Conservation (phyloP, 805 yeast genomes). For the Ogataea sp. region DNA sequence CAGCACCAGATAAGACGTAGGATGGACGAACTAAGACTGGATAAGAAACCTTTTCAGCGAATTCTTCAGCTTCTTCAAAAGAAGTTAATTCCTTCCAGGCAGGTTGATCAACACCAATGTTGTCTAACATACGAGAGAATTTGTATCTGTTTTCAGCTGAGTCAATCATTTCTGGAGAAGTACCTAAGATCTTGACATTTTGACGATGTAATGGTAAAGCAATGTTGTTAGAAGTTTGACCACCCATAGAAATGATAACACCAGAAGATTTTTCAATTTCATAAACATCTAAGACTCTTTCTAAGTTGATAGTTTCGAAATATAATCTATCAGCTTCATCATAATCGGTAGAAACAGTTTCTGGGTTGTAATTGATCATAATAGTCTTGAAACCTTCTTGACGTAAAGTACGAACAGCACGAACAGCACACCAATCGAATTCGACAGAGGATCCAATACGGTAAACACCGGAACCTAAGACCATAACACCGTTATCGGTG, state of each 20-base stretch:
- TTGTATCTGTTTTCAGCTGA: slow-evolving; percentile 97
- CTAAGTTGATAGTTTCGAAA: slow-evolving; percentile 91
- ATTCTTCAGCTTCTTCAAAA: slow-evolving; percentile 82
- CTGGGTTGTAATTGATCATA: slow-evolving; percentile 97
- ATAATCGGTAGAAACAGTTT: slow-evolving; percentile 97
- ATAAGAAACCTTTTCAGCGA: slow-evolving; percentile 84
- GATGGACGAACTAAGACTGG: slow-evolving; percentile 98
- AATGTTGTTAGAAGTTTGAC: slow-evolving; percentile 95
- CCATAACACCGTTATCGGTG: slow-evolving; percentile 91
- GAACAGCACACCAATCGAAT: slow-evolving; percentile 99
- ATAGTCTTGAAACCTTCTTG: slow-evolving; percentile 82
- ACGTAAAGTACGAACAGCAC: slow-evolving; percentile 90
- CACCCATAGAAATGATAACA: slow-evolving; percentile 97
- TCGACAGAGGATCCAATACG: slow-evolving; percentile 98
- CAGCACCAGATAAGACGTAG: slow-evolving; percentile 96
- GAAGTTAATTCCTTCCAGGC: slow-evolving; percentile 98
- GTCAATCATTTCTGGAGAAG: slow-evolving; percentile 97
- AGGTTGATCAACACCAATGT: slow-evolving; percentile 96
- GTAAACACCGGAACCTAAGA: slow-evolving; percentile 96
- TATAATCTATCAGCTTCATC: slow-evolving; percentile 97
- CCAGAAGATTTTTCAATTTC: slow-evolving; percentile 87
- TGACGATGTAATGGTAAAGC: slow-evolving; percentile 90
- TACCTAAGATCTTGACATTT: slow-evolving; percentile 91
- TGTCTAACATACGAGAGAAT: slow-evolving; percentile 94
- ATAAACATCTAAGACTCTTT: slow-evolving; percentile 90